These are phyloP conservation scores for Tetracladium marchalianum DNA, from an alignment of 495 filamentous ascomycete species.

Conservation along the genomic window DNA sequence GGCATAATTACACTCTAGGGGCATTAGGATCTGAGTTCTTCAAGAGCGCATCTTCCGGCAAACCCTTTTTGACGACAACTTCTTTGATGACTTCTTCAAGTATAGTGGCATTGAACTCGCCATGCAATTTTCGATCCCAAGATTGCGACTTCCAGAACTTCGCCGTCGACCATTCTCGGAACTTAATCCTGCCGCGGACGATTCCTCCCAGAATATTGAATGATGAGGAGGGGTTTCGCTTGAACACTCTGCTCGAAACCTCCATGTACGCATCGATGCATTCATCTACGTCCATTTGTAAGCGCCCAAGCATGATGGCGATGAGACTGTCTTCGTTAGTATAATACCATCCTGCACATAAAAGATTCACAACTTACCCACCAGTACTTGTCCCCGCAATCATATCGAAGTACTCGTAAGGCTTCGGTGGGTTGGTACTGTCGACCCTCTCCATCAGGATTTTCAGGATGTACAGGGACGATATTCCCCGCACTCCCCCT, in stretches of 20 bases:
- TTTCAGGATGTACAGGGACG: conserved; percentile 39
- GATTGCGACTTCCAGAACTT: too few relatives aligned
- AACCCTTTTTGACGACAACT: conserved; percentile 25
- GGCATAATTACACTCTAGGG: conserved; percentile 21
- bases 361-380: conserved; percentile 9
- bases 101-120: conserved; percentile 28
- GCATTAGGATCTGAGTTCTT: conserved; percentile 25
- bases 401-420: conserved; percentile 41
- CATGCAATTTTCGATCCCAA: too few relatives aligned
- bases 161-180: too few relatives aligned
- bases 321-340: conserved; percentile 30
- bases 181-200: conserved; percentile 24
- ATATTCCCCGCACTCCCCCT: conserved; percentile 39
- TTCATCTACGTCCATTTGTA: conserved; percentile 38
- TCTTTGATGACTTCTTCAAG: conserved; percentile 33
- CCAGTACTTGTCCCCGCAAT: conserved; percentile 30
- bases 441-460: conserved; percentile 35
- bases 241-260: conserved; percentile 29
- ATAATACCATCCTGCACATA: neutral
- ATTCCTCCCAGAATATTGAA: too few relatives aligned
- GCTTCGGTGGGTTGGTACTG: conserved; percentile 31
- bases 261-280: conserved; percentile 34
- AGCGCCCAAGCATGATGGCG: conserved; percentile 41
- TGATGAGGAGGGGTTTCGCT: conserved; percentile 25
- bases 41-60: conserved; percentile 29